Conservation (phyloP, 2,329 filamentous ascomycete genomes). For the Orbilia oligospora region DNA sequence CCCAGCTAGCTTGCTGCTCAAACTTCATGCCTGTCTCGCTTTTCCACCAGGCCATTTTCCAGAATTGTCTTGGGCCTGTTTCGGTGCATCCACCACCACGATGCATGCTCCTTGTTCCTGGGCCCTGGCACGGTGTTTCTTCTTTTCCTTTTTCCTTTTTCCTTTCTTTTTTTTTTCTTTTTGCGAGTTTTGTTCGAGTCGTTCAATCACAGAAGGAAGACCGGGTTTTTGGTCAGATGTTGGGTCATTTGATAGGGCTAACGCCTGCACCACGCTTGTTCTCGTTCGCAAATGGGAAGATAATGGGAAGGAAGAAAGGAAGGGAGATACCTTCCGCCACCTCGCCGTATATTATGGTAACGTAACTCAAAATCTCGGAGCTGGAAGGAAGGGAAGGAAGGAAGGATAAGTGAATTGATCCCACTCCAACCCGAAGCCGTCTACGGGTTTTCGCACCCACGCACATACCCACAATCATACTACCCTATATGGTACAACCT, state of each 20-base stretch:
- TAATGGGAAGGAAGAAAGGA: conserved; percentile 25
- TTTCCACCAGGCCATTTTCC: conserved; percentile 58
- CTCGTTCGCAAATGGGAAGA: conserved; percentile 55
- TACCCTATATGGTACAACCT: background rate
- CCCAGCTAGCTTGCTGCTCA: conserved; percentile 63
- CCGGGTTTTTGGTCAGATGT: conserved; percentile 57
- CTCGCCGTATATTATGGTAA: conserved; percentile 57
- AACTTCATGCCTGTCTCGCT: conserved; percentile 60
- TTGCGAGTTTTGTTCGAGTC: conserved; percentile 1
- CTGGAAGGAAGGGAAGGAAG: conserved; percentile 18
- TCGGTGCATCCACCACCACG: conserved; percentile 47
- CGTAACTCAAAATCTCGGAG: conserved; percentile 58
- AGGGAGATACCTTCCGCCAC: conserved; percentile 39
- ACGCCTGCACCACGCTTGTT: conserved; percentile 40
- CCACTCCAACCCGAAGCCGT: conserved; percentile 41
- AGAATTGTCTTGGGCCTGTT: conserved; percentile 60
- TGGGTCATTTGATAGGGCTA: conserved; percentile 61
- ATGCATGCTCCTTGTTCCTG: conserved; percentile 55
- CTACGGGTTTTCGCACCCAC: conserved; percentile 33
- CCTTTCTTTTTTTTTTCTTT: conserved; percentile 19
- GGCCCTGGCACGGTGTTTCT: conserved; percentile 35
- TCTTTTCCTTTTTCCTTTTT: conserved; percentile 29
- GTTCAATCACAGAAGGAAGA: conserved; percentile 30
- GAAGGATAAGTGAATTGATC: background rate
- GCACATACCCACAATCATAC: background rate